Percentiles rank a stretch among this genome's conserved stretches.
phyloP scores from a whole-genome alignment of 352 stramenopile genomes.

The Globisporangium canariense region DNA sequence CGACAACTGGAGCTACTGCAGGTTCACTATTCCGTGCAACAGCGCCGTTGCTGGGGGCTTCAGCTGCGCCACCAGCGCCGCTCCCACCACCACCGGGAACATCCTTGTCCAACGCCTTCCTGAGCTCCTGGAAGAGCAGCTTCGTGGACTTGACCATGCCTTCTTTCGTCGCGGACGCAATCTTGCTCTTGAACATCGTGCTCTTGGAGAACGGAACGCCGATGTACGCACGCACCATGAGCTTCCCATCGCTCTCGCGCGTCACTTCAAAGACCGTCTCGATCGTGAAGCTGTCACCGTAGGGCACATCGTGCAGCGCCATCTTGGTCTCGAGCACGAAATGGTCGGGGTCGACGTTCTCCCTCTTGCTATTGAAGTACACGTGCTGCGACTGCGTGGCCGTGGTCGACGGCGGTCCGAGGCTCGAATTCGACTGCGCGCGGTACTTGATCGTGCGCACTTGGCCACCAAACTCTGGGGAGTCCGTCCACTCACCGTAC shows the following conservation, averaged over 20 bases:
- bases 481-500: constrained; percentile 56
- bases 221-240: constrained; percentile 50
- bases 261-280: constrained; percentile 58
- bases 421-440: constrained; percentile 62
- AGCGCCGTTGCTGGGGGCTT: neutral
- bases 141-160: constrained; percentile 60
- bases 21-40: neutral
- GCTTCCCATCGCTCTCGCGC: constrained; percentile 37
- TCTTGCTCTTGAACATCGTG: constrained; percentile 86
- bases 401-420: constrained; percentile 62
- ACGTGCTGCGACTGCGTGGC: constrained; percentile 57
- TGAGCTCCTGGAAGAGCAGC: constrained; percentile 51
- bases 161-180: constrained; percentile 67
- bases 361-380: constrained; percentile 31
- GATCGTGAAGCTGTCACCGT: constrained; percentile 75
- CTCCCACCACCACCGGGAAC: neutral
- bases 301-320: constrained; percentile 72
- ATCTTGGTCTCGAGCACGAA: constrained; percentile 65
- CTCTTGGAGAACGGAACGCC: constrained; percentile 78
- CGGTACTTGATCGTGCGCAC: constrained; percentile 73
- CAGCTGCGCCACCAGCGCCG: neutral
- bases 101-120: constrained; percentile 36
- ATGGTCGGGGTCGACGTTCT: constrained; percentile 36
- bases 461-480: constrained; percentile 51
- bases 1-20: neutral